Percentiles rank a stretch among this genome's conserved stretches.
Evolutionary conservation across 225 moss, liverwort and hornwort species (phyloP).

Genomic region (Neckera pumila): DNA sequence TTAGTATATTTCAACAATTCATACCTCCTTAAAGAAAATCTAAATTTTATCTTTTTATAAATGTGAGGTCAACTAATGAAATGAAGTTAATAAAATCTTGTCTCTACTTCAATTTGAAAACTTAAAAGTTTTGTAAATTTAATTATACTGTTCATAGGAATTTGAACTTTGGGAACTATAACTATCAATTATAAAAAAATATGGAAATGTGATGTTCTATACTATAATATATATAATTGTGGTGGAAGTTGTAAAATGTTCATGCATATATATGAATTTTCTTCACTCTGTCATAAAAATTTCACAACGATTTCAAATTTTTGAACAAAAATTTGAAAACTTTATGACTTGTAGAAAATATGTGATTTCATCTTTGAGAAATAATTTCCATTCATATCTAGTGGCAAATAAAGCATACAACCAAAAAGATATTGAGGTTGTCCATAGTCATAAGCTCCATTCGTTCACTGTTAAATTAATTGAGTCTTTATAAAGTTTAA

Average conservation of each 20-base stretch:
- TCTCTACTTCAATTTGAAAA: not conserved
- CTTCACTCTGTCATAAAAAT: not conserved
- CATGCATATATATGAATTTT: not conserved
- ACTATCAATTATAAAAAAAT: not conserved
- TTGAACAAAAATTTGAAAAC: not conserved
- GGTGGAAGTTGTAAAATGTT: fast-evolving
- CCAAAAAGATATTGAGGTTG: not conserved
- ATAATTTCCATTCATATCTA: not conserved
- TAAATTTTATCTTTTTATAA: too few relatives aligned
- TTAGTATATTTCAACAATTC: not conserved
- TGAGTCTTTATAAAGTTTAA: not conserved
- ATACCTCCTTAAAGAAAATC: fast-evolving
- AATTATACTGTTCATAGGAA: fast-evolving
- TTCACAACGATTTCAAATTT: not conserved
- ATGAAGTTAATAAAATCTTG: not conserved
- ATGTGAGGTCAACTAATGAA: too few relatives aligned
- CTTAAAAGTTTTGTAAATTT: fast-evolving
- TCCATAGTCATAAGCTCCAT: not conserved
- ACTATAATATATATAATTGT: too few relatives aligned
- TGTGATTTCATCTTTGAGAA: fast-evolving
- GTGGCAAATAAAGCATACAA: not conserved
- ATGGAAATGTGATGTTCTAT: fast-evolving
- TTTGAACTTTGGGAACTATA: not conserved
- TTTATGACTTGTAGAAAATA: not conserved
- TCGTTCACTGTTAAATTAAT: fast-evolving